phyloP scores from a whole-genome alignment of 192 early-diverging fungal genomes.

The Backusella sp. region DNA sequence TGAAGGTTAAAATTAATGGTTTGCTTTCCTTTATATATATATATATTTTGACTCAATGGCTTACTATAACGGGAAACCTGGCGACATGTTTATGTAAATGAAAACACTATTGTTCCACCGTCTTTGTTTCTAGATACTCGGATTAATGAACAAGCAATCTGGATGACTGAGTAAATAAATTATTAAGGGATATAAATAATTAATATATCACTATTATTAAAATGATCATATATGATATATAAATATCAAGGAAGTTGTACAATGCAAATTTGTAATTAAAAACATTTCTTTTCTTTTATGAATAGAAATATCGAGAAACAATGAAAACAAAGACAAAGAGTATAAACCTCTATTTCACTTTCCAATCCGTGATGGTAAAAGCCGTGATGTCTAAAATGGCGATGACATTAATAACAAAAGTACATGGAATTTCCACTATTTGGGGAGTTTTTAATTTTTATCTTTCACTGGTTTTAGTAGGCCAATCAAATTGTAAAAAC shows the following conservation, averaged over 20 bases:
- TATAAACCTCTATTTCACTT: too few relatives aligned
- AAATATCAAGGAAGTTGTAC: not conserved
- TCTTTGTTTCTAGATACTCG: too few relatives aligned
- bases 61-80: not conserved
- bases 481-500: not conserved
- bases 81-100: not conserved
- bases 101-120: not conserved
- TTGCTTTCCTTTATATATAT: too few relatives aligned
- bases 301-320: not conserved
- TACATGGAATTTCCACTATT: not conserved
- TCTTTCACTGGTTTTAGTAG: not conserved
- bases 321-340: not conserved
- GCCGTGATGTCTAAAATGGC: too few relatives aligned
- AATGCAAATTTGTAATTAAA: not conserved
- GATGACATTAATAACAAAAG: too few relatives aligned
- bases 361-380: too few relatives aligned
- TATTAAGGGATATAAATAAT: not conserved
- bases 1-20: too few relatives aligned
- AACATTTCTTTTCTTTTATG: not conserved
- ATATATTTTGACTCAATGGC: not conserved
- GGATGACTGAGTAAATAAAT: not conserved
- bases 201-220: not conserved
- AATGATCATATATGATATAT: not conserved
- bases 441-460: not conserved
- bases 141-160: too few relatives aligned